A percentile compares a stretch with the other conserved stretches of the same genome.
These are phyloP conservation scores for Cucurbita moschata DNA, from an alignment of 306 rosid genomes.

Conservation along the genomic window DNA sequence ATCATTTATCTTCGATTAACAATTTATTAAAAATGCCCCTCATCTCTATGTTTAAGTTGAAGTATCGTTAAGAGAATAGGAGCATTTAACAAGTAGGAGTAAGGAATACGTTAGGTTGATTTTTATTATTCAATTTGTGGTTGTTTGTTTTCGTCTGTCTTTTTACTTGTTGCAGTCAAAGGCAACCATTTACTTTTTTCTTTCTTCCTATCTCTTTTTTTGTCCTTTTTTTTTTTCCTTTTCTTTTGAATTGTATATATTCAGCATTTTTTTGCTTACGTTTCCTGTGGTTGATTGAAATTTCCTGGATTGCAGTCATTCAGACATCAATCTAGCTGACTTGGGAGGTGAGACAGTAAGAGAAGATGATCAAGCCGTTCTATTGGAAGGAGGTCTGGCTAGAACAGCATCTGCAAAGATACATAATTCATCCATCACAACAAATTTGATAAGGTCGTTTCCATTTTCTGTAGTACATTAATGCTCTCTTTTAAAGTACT, in stretches of 20 bases:
- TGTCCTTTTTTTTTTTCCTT: neutral
- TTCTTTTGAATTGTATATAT: neutral
- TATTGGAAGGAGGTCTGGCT: conserved; percentile 75
- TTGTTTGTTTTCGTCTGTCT: neutral
- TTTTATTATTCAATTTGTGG: neutral
- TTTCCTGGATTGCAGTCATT: conserved; percentile 51
- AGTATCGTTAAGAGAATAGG: neutral
- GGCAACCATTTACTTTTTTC: neutral
- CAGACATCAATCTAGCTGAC: conserved; percentile 68
- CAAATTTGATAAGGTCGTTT: conserved; percentile 63
- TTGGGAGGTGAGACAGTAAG: conserved; percentile 58
- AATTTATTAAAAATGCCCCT: neutral
- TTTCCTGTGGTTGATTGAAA: conserved; percentile 4
- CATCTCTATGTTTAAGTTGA: neutral
- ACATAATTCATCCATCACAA: conserved; percentile 47
- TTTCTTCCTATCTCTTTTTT: neutral
- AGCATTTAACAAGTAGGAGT: neutral
- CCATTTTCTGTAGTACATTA: conserved; percentile 1
- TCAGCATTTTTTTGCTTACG: neutral
- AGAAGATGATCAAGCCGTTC: conserved; percentile 77
- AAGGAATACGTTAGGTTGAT: neutral
- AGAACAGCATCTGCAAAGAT: conserved; percentile 65
- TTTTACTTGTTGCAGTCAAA: neutral
- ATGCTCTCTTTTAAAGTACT: conserved; percentile 9
- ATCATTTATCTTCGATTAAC: neutral